These are phyloP conservation scores for Thalassiosira hispida DNA, from an alignment of 352 stramenopile species.

Conservation along the genomic window DNA sequence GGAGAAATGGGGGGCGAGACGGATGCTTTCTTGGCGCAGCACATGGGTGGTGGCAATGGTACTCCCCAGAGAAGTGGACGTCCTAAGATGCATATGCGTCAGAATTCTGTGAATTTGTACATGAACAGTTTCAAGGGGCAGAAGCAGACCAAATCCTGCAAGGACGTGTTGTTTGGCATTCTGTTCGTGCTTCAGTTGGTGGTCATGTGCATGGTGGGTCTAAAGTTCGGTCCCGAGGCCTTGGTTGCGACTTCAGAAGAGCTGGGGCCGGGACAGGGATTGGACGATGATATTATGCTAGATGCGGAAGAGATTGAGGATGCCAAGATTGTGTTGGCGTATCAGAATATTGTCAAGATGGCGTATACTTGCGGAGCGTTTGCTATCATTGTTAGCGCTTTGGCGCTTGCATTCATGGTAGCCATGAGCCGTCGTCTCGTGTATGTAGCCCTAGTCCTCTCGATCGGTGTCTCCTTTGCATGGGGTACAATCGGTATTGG, in stretches of 20 bases:
- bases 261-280: slow-evolving; percentile 15
- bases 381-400: slow-evolving; percentile 63
- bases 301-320: neutral
- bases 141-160: slow-evolving; percentile 41
- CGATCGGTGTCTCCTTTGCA: slow-evolving; percentile 75
- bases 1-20: slow-evolving; percentile 8
- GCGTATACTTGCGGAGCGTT: slow-evolving; percentile 68
- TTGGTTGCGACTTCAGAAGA: slow-evolving; percentile 24
- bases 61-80: neutral
- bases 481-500: slow-evolving; percentile 83
- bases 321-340: slow-evolving; percentile 52
- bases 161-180: slow-evolving; percentile 34
- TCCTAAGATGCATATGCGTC: slow-evolving; percentile 72
- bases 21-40: slow-evolving; percentile 21
- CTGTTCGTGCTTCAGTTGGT: slow-evolving; percentile 46
- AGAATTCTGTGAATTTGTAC: slow-evolving; percentile 74
- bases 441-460: slow-evolving; percentile 73
- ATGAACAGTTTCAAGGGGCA: slow-evolving; percentile 66
- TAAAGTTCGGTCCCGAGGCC: slow-evolving; percentile 47
- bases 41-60: slow-evolving; percentile 17
- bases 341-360: slow-evolving; percentile 75
- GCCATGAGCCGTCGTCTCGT: slow-evolving; percentile 69
- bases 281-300: slow-evolving; percentile 21
- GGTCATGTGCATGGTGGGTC: slow-evolving; percentile 24
- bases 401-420: slow-evolving; percentile 74